phyloP scores from a whole-genome alignment of 108 stramenopile genomes.

The Thalassiosira profunda region DNA sequence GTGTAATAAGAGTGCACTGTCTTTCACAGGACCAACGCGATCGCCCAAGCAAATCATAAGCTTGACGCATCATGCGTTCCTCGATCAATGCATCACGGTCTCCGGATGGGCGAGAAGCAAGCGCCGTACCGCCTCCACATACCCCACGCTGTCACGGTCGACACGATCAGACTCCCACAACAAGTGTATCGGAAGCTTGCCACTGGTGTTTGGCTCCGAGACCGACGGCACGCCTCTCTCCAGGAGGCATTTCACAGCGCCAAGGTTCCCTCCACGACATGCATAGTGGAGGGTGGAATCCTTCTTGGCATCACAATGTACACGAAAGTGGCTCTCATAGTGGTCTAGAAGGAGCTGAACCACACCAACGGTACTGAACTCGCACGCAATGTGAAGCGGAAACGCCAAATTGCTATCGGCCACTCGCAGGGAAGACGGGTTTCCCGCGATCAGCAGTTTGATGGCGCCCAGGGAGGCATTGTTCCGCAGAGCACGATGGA shows the following conservation, averaged over 20 bases:
- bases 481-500: background rate
- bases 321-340: background rate
- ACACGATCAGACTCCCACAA: slow-evolving; percentile 2
- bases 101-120: slow-evolving; percentile 8
- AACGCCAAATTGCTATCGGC: background rate
- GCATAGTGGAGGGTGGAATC: slow-evolving; percentile 4
- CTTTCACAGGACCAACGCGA: too few species aligned
- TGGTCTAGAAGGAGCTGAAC: slow-evolving; percentile 1
- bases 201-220: background rate
- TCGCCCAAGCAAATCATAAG: too few species aligned
- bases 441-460: background rate
- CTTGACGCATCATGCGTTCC: too few species aligned
- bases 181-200: slow-evolving; percentile 3
- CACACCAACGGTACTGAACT: background rate
- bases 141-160: slow-evolving; percentile 2
- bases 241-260: background rate
- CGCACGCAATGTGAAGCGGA: slow-evolving; percentile 8
- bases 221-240: background rate
- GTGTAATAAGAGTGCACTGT: too few species aligned
- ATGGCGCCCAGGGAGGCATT: slow-evolving; percentile 6
- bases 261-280: slow-evolving; percentile 5
- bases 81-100: too few species aligned
- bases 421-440: background rate
- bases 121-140: slow-evolving; percentile 4
- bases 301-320: background rate